Percentiles rank a stretch among this genome's conserved stretches.
Evolutionary conservation across 176 grass and related monocot genomes (phyloP).

Genomic region (Hsuehochloa calcarea): DNA sequence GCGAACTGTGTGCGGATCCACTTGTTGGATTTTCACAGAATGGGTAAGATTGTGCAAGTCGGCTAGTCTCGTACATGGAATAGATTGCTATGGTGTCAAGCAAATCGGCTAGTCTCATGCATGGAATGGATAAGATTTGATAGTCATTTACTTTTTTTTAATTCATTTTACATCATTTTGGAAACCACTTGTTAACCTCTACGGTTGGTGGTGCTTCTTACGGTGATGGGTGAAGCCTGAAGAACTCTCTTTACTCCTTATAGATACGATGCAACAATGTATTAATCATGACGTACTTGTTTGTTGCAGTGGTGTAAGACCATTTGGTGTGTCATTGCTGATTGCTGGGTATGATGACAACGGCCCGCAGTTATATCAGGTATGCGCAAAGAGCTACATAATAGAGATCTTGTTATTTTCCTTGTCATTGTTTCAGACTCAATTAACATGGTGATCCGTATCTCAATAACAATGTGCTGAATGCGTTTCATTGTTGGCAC

Average conservation of each 20-base stretch:
- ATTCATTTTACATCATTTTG: neutral
- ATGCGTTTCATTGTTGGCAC: neutral
- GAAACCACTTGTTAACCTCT: neutral
- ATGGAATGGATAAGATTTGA: neutral
- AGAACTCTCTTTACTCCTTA: neutral
- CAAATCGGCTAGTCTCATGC: neutral
- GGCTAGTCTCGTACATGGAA: neutral
- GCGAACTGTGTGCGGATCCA: neutral
- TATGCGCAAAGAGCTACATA: constrained; percentile 26
- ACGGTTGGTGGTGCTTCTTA: neutral
- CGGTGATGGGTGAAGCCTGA: neutral
- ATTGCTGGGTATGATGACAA: constrained; percentile 97
- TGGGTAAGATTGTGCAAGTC: neutral
- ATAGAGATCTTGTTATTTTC: neutral
- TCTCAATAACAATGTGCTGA: neutral
- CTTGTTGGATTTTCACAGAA: constrained; percentile 3
- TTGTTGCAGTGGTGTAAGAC: constrained; percentile 86
- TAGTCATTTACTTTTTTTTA: neutral
- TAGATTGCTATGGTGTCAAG: neutral
- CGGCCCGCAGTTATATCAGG: constrained; percentile 94
- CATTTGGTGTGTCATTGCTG: constrained; percentile 88
- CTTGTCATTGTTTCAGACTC: neutral
- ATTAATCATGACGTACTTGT: constrained; percentile 13
- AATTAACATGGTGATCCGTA: neutral
- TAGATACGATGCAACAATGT: constrained; percentile 13